These are phyloP conservation scores for Rhizodiscina lignyota DNA, from an alignment of 495 filamentous ascomycete species.

Conservation along the genomic window DNA sequence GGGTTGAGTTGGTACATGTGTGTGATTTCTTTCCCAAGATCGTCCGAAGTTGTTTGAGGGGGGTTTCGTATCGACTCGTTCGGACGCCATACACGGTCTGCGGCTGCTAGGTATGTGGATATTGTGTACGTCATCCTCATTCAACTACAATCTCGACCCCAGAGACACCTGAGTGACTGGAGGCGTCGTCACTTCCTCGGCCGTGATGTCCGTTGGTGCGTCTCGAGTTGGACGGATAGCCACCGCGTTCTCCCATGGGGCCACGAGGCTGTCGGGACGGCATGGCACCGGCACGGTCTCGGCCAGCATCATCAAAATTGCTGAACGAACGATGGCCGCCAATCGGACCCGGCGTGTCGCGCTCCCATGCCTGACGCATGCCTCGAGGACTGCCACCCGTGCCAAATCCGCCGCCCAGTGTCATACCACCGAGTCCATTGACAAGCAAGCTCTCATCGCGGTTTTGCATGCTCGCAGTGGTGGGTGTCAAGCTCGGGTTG, in stretches of 20 bases:
- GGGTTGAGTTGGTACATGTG: too few relatives aligned
- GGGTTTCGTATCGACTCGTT: too few relatives aligned
- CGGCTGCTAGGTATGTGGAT: too few relatives aligned
- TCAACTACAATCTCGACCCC: slow-evolving; percentile 31
- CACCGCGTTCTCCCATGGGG: slow-evolving; percentile 54
- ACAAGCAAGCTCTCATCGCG: slow-evolving; percentile 51
- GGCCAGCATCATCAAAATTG: slow-evolving; percentile 47
- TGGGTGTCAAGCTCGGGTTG: slow-evolving; percentile 61
- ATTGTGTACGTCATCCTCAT: too few relatives aligned
- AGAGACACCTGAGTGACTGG: slow-evolving; percentile 36
- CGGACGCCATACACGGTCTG: too few relatives aligned
- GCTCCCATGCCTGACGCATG: slow-evolving; percentile 48
- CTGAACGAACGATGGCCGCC: slow-evolving; percentile 69
- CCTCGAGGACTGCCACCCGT: slow-evolving; percentile 40
- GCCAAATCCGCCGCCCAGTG: slow-evolving; percentile 43
- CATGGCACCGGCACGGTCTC: slow-evolving; percentile 34
- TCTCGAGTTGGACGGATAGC: slow-evolving; percentile 16
- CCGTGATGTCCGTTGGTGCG: slow-evolving; percentile 69
- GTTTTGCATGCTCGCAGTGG: slow-evolving; percentile 44
- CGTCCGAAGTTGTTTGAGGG: too few relatives aligned
- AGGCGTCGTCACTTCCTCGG: slow-evolving; percentile 64
- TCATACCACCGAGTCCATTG: slow-evolving; percentile 49
- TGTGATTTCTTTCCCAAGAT: too few relatives aligned
- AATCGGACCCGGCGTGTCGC: slow-evolving; percentile 58
- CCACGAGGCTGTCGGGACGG: slow-evolving; percentile 74